Evolutionary conservation across 805 yeast genomes (phyloP), one percentile per base, ranked within the genome.

Genomic region (Candida dendrica): DNA sequence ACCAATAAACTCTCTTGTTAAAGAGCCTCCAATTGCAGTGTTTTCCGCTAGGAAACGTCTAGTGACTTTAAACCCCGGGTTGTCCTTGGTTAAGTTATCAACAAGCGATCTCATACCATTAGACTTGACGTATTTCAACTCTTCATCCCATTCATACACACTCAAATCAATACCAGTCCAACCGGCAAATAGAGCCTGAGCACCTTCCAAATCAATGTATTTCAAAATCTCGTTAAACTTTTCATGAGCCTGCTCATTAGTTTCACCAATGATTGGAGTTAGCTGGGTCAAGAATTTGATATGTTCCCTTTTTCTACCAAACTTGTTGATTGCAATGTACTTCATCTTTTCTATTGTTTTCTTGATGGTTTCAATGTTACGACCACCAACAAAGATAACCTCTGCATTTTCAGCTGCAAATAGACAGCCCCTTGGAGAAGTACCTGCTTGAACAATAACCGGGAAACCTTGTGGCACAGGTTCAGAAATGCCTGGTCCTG

Each of bases 391-490:
- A 45, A 67, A 68, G n/a, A 66, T 61, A 9, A 56, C 61, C 46
- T 67, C 72, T 2, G 70, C 72, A 47, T 65, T 58, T 42, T 59
- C 58, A 13, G 72, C 70, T 4, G 69, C 72, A 47, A 64, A 61
- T 14, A 62, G 61, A 35, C 55, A 56, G 11, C 72, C 72, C n/a
- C 52, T 55, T 13, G 58, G 48, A 10, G 72, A 67, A 34, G 65
- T 52, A 2, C 72, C 72, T 1, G 72, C 72, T 49, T 67, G 72
- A 31, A 67, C 56, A 35, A 67, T 50, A 11, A 68, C 63, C 1
- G 72, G 72, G 3, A 68, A 47, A 46, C 71, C 57, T 43, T 67
- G 72, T 5, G 66, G 68, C 6, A 69, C 55, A 3, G 72, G 72
- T 29, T 61, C 59, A 10, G 64, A 59, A 34, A 68, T 65, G 39